Percentiles rank a stretch among this genome's conserved stretches.
Evolutionary conservation across 2,329 filamentous ascomycete genomes (phyloP).

Genomic region (Monosporascus cannonballus): DNA sequence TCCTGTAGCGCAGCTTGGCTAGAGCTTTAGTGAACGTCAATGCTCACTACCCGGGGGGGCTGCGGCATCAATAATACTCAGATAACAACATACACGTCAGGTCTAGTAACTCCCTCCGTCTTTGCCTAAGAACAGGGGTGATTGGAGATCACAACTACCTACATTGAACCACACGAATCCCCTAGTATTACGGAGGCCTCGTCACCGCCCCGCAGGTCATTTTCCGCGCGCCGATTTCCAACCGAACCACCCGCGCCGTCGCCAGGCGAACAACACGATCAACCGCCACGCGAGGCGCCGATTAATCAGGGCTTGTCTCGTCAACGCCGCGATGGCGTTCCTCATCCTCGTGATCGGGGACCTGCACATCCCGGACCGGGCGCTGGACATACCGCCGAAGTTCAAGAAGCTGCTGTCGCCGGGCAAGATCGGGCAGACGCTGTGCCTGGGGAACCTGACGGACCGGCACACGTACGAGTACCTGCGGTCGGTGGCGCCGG

Average conservation of each 20-base stretch:
- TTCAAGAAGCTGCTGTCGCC: slow-evolving; percentile 82
- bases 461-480: slow-evolving; percentile 77
- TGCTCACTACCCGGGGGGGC: not conserved
- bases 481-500: slow-evolving; percentile 66
- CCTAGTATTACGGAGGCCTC: not conserved
- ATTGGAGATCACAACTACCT: not conserved
- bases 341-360: slow-evolving; percentile 89
- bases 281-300: not conserved
- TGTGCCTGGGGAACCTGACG: slow-evolving; percentile 75
- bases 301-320: not conserved
- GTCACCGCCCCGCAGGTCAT: not conserved
- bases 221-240: too few species aligned
- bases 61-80: not conserved
- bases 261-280: too few species aligned
- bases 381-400: slow-evolving; percentile 87
- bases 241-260: too few species aligned
- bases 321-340: slow-evolving; percentile 58
- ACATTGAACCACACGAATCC: not conserved
- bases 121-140: not conserved
- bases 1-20: not conserved
- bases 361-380: slow-evolving; percentile 88
- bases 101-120: not conserved
- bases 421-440: slow-evolving; percentile 75
- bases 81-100: not conserved
- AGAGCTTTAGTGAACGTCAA: not conserved